Conservation (phyloP, 495 filamentous ascomycete species). For the Penicillium pulvis region DNA sequence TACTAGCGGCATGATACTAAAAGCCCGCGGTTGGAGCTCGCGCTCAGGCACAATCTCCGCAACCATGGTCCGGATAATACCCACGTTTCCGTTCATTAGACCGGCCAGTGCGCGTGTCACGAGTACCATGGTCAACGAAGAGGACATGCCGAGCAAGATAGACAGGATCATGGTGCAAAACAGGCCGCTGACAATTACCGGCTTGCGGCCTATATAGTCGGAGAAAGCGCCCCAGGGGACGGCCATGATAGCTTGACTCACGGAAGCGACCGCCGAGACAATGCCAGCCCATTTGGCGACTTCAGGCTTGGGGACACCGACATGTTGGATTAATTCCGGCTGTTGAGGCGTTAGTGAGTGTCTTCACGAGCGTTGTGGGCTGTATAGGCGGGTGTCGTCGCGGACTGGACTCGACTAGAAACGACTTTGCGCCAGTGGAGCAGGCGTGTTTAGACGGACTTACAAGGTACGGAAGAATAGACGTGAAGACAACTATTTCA, state of each 20-base stretch:
- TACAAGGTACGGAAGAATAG: conserved; percentile 82
- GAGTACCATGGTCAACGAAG: conserved; percentile 70
- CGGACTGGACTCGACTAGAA: neutral
- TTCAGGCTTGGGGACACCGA: conserved; percentile 69
- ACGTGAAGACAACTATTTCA: conserved; percentile 68
- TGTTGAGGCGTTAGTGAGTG: conserved; percentile 15
- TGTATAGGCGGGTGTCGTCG: neutral
- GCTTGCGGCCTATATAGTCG: conserved; percentile 74
- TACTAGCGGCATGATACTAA: conserved; percentile 81
- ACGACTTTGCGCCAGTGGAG: neutral
- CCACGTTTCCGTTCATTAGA: conserved; percentile 74
- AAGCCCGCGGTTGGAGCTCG: conserved; percentile 79
- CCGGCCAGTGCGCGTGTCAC: conserved; percentile 68
- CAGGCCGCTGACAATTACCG: conserved; percentile 69
- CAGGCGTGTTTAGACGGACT: conserved; percentile 12
- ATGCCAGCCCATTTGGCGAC: conserved; percentile 79
- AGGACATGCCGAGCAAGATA: conserved; percentile 77
- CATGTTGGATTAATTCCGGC: conserved; percentile 83
- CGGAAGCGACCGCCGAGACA: conserved; percentile 70
- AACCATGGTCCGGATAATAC: conserved; percentile 80
- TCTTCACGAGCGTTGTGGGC: neutral
- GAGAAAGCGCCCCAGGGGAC: conserved; percentile 79
- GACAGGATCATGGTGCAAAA: conserved; percentile 72
- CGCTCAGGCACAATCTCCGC: conserved; percentile 80
- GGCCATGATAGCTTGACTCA: conserved; percentile 71